Conservation (phyloP, 805 yeast species). For the Zygotorulaspora danielsina region DNA sequence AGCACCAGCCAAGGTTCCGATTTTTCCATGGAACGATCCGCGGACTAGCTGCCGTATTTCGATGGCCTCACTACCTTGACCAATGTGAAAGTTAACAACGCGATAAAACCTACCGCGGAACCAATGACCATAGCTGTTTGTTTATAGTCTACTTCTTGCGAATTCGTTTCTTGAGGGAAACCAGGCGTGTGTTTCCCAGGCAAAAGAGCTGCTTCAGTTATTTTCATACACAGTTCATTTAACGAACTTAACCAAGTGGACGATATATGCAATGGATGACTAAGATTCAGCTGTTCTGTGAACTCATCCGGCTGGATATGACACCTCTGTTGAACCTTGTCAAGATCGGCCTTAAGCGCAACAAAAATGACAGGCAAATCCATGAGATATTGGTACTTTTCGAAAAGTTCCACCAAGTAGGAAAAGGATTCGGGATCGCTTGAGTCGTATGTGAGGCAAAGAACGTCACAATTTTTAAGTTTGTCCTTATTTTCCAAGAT, state of each 20-base stretch:
- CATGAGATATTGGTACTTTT: constrained; percentile 52
- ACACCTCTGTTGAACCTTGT: constrained; percentile 88
- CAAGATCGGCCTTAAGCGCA: constrained; percentile 92
- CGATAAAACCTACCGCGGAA: constrained; percentile 64
- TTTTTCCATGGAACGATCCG: too few relatives aligned
- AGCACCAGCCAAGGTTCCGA: too few relatives aligned
- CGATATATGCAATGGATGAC: constrained; percentile 86
- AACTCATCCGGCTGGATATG: constrained; percentile 84
- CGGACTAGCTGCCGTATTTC: constrained; percentile 7
- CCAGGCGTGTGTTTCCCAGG: constrained; percentile 81
- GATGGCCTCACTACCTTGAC: constrained; percentile 40
- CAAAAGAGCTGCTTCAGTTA: constrained; percentile 80
- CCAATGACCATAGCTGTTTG: constrained; percentile 57
- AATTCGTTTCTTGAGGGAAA: constrained; percentile 56
- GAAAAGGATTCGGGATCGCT: constrained; percentile 95
- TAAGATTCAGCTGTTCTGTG: constrained; percentile 58
- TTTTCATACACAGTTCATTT: constrained; percentile 75
- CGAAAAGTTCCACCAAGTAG: constrained; percentile 65
- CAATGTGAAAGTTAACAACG: constrained; percentile 60
- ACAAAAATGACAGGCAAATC: constrained; percentile 80
- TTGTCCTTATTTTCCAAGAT: constrained; percentile 65
- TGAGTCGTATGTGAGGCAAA: constrained; percentile 88
- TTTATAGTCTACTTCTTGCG: constrained; percentile 46
- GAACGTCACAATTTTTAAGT: constrained; percentile 81
- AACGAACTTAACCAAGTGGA: constrained; percentile 86